Percentiles rank a stretch among this genome's conserved stretches.
Evolutionary conservation across 345 rosid genomes (phyloP).

Genomic region (Murraya koenigii): DNA sequence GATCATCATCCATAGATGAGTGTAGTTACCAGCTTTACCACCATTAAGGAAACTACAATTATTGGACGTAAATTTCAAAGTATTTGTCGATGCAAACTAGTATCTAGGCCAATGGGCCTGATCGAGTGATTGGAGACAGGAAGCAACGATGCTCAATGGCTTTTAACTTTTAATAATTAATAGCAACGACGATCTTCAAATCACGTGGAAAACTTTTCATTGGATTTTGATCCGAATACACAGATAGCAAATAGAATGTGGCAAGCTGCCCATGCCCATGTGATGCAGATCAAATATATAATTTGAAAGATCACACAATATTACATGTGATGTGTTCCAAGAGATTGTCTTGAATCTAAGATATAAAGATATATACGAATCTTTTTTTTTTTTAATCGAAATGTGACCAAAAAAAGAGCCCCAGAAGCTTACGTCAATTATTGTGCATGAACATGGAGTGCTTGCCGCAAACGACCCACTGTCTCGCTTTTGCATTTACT

Average conservation of each 20-base stretch:
- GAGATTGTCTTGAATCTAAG: background rate
- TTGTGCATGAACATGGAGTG: no score
- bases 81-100: background rate
- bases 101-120: background rate
- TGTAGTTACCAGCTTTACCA: no score
- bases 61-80: background rate
- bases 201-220: background rate
- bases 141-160: background rate
- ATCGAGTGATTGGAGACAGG: background rate
- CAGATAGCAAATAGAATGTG: background rate
- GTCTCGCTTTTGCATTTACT: no score
- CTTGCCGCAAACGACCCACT: no score
- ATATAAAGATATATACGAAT: background rate
- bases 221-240: no score
- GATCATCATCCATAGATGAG: no score
- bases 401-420: no score
- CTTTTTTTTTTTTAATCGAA: no score
- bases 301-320: background rate
- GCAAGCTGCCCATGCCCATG: conserved; percentile 1
- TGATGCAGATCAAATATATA: background rate
- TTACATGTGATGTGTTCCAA: background rate
- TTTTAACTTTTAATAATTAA: background rate
- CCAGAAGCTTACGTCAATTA: no score
- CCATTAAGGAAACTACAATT: no score
- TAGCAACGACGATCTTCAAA: background rate